phyloP scores from a whole-genome alignment of 305 asterid species.

The Rubia balearica region DNA sequence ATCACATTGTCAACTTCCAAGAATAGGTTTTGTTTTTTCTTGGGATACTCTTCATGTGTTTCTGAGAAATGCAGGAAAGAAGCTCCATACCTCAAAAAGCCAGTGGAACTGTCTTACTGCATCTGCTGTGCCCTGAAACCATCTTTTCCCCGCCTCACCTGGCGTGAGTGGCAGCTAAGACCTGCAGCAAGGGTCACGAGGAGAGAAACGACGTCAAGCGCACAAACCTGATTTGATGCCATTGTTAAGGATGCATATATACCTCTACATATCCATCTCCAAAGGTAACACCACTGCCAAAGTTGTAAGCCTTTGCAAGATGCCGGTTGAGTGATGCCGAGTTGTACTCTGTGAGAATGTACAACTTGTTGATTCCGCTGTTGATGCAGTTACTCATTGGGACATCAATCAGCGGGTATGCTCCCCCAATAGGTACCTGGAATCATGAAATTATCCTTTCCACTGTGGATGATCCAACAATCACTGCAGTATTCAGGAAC shows the following conservation, averaged over 20 bases:
- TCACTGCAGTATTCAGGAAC: background rate
- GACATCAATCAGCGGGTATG: slow-evolving; percentile 82
- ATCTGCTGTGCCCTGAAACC: slow-evolving; percentile 99
- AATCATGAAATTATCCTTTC: background rate
- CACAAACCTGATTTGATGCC: background rate
- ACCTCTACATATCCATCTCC: slow-evolving; percentile 98
- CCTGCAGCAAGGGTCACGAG: slow-evolving; percentile 35
- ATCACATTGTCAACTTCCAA: background rate
- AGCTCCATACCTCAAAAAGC: slow-evolving; percentile 79
- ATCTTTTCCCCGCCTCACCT: slow-evolving; percentile 73
- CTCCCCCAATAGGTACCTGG: slow-evolving; percentile 97
- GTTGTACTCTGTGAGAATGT: slow-evolving; percentile 91
- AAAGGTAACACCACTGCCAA: slow-evolving; percentile 61
- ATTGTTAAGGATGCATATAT: slow-evolving; percentile 7
- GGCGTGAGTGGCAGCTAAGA: slow-evolving; percentile 96
- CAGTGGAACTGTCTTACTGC: slow-evolving; percentile 94
- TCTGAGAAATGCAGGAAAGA: slow-evolving; percentile 3
- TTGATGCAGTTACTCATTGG: slow-evolving; percentile 99
- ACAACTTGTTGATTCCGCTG: slow-evolving; percentile 87
- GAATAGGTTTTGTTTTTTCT: background rate
- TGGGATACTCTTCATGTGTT: background rate
- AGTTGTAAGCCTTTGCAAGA: slow-evolving; percentile 78
- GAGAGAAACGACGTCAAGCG: background rate
- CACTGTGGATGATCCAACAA: background rate
- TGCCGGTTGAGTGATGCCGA: slow-evolving; percentile 97